These are phyloP conservation scores for Graphium sp. DNA, from an alignment of 2,329 filamentous ascomycete species.

Conservation along the genomic window DNA sequence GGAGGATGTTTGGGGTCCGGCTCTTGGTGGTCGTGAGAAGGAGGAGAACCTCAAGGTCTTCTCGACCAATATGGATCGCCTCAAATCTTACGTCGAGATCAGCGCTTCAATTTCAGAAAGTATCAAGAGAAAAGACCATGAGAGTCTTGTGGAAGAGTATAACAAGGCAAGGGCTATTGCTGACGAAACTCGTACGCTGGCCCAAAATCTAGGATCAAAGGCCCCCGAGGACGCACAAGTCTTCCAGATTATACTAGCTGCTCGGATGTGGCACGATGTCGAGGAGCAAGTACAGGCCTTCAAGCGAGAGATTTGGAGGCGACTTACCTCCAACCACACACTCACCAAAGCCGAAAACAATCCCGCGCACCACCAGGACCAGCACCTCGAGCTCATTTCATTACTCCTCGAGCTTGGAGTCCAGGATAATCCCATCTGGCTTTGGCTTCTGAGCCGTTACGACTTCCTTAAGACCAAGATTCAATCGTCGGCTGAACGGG, in stretches of 20 bases:
- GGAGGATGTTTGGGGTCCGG: slow-evolving; percentile 94
- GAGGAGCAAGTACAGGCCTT: slow-evolving; percentile 73
- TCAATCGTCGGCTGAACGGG: slow-evolving; percentile 62
- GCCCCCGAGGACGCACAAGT: slow-evolving; percentile 59
- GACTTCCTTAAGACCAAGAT: slow-evolving; percentile 83
- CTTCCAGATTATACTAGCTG: slow-evolving; percentile 74
- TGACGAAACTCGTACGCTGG: slow-evolving; percentile 58
- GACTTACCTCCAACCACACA: slow-evolving; percentile 52
- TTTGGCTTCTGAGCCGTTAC: slow-evolving; percentile 83
- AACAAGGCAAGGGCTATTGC: slow-evolving; percentile 66
- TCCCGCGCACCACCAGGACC: slow-evolving; percentile 49
- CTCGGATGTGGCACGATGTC: slow-evolving; percentile 89
- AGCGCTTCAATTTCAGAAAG: slow-evolving; percentile 63
- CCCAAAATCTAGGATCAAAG: slow-evolving; percentile 30
- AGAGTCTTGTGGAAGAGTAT: slow-evolving; percentile 75
- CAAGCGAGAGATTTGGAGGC: slow-evolving; percentile 80
- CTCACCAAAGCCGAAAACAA: slow-evolving; percentile 29
- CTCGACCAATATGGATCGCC: slow-evolving; percentile 57
- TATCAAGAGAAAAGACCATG: slow-evolving; percentile 84
- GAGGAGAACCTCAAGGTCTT: slow-evolving; percentile 75
- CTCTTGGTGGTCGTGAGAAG: slow-evolving; percentile 76
- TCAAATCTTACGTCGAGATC: slow-evolving; percentile 69
- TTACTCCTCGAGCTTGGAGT: slow-evolving; percentile 86
- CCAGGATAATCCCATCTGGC: slow-evolving; percentile 90
- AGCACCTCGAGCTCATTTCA: slow-evolving; percentile 79